Evolutionary conservation across 2,329 filamentous ascomycete genomes (phyloP).

Genomic region (Lizonia empirigonia): DNA sequence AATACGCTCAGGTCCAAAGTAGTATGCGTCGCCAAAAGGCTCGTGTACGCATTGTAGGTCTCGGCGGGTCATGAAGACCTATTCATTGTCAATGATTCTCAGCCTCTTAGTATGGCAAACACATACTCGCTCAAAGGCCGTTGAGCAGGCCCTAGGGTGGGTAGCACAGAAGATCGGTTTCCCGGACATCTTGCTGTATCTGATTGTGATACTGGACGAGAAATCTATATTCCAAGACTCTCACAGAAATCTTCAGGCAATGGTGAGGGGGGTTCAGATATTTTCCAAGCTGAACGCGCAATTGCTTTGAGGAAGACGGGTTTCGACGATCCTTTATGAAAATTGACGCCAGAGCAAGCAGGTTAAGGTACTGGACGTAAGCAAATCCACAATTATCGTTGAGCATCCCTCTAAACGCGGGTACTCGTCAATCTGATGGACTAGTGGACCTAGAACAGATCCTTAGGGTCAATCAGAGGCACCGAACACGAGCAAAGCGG

Average conservation of each 20-base stretch:
- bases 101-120: conserved; percentile 1
- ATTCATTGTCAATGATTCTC: conserved; percentile 14
- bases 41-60: conserved; percentile 89
- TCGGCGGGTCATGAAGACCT: conserved; percentile 91
- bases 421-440: conserved; percentile 19
- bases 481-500: conserved; percentile 10
- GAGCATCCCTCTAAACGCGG: conserved; percentile 24
- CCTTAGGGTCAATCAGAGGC: conserved; percentile 19
- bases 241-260: conserved; percentile 9
- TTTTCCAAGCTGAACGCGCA: conserved; percentile 36
- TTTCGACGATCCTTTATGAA: conserved; percentile 36
- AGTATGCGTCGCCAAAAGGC: conserved; percentile 95
- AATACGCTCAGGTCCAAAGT: conserved; percentile 90
- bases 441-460: conserved; percentile 26
- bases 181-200: conserved; percentile 63
- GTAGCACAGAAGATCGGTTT: conserved; percentile 92
- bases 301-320: conserved; percentile 26
- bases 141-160: conserved; percentile 93
- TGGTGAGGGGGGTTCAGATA: conserved; percentile 30
- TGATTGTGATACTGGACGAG: conserved; percentile 16
- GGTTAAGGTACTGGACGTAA: conserved; percentile 20
- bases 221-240: conserved; percentile 36
- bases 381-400: conserved; percentile 38
- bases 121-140: conserved; percentile 90
- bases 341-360: conserved; percentile 5